A percentile compares a stretch with the other conserved stretches of the same genome.
Conservation (phyloP, 2,329 filamentous ascomycete genomes). For the Aspergillus luchuensis region DNA sequence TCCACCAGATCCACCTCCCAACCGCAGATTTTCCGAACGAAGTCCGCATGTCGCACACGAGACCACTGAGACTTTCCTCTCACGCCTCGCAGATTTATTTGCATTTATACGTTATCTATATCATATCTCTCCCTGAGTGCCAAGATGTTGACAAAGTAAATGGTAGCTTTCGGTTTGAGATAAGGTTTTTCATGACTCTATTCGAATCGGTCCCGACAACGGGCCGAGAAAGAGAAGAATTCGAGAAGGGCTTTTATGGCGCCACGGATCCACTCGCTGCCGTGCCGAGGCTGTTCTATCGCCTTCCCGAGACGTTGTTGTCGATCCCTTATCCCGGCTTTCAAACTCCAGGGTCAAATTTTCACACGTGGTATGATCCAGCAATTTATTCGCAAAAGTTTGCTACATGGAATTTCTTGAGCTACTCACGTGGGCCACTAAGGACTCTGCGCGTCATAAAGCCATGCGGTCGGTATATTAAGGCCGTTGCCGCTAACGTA, state of each 20-base stretch:
- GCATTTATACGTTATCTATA: no score
- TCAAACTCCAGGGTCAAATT: background rate
- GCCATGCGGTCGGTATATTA: background rate
- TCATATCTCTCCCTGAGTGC: background rate
- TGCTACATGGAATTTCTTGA: background rate
- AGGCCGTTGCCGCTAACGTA: background rate
- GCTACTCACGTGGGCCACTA: no score
- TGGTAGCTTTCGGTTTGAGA: background rate
- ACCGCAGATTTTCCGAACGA: background rate
- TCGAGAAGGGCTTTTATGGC: background rate
- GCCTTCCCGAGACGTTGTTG: background rate
- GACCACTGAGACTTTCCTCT: background rate
- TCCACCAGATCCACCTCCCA: background rate
- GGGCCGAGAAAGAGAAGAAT: conserved; percentile 3
- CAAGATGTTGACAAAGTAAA: background rate
- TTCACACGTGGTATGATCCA: background rate
- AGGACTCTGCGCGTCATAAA: no score
- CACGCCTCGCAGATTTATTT: background rate
- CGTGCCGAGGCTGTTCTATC: background rate
- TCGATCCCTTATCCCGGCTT: background rate
- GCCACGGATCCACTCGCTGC: background rate
- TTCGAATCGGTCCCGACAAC: background rate
- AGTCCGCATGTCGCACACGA: background rate
- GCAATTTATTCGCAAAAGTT: background rate
- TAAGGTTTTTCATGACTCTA: background rate